Conservation (phyloP, 2,329 filamentous ascomycete species). For the Sordariomycetes sp. region DNA sequence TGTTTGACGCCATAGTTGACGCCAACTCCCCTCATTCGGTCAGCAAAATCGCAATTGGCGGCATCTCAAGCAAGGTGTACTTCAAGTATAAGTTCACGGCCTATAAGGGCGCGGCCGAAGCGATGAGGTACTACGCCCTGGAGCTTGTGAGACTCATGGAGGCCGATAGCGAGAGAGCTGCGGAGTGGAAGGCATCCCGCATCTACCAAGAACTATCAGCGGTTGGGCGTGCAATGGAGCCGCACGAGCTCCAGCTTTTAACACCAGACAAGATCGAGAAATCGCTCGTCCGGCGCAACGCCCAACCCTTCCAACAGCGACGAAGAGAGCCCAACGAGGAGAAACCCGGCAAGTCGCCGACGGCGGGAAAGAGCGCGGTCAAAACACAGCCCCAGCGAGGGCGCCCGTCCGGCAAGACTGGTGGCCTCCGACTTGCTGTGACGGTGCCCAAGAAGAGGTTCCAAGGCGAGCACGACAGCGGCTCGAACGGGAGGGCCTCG, state of each 20-base stretch:
- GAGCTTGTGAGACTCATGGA: slow-evolving; percentile 1
- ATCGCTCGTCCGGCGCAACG: neutral
- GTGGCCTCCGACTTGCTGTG: neutral
- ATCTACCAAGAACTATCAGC: neutral
- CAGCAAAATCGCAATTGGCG: slow-evolving; percentile 11
- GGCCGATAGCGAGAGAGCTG: neutral
- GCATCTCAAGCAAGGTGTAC: slow-evolving; percentile 19
- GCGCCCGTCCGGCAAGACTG: neutral
- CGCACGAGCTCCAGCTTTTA: neutral
- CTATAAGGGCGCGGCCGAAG: slow-evolving; percentile 7
- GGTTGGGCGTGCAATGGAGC: neutral
- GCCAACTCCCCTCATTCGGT: slow-evolving; percentile 8
- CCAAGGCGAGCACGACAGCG: neutral
- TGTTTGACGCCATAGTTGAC: slow-evolving; percentile 1
- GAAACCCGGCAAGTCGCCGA: neutral
- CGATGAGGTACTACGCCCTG: neutral
- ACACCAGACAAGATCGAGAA: neutral
- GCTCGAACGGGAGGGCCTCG: slow-evolving; percentile 19
- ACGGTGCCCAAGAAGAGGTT: slow-evolving; percentile 1
- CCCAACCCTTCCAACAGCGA: neutral
- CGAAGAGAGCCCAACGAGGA: neutral
- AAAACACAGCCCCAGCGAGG: neutral
- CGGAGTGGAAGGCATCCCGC: neutral
- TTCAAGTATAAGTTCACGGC: slow-evolving; percentile 19
- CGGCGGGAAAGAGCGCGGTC: neutral